These are phyloP conservation scores for Blastocystis sp. DNA, from an alignment of 352 stramenopile species.

Conservation along the genomic window DNA sequence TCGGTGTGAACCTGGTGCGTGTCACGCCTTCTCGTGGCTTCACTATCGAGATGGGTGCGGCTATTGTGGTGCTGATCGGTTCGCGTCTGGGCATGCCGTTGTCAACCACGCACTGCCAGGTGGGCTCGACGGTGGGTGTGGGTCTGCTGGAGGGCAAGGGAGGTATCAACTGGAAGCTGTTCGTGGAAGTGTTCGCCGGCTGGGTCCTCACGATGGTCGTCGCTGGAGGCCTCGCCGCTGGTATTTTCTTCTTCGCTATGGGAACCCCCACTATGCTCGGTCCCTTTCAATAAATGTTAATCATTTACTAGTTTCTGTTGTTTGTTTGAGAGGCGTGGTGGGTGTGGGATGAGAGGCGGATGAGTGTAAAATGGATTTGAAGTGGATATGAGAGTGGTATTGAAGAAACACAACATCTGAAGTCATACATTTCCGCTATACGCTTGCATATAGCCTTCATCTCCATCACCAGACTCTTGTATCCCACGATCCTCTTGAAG, in stretches of 20 bases:
- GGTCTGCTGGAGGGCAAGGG: slow-evolving; percentile 71
- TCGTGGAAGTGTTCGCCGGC: slow-evolving; percentile 69
- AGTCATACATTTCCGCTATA: slow-evolving; percentile 1
- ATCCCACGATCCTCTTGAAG: not conserved
- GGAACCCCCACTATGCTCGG: slow-evolving; percentile 56
- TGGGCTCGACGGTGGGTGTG: slow-evolving; percentile 75
- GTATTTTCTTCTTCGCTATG: slow-evolving; percentile 70
- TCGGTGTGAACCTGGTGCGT: slow-evolving; percentile 73
- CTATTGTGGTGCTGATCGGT: slow-evolving; percentile 75
- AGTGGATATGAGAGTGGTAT: not conserved
- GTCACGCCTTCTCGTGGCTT: slow-evolving; percentile 77
- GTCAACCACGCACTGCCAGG: slow-evolving; percentile 77
- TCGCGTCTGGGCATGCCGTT: slow-evolving; percentile 74
- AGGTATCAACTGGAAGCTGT: slow-evolving; percentile 71
- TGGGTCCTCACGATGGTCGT: slow-evolving; percentile 72
- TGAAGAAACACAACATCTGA: not conserved
- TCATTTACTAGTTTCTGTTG: slow-evolving; percentile 23
- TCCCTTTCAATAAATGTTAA: slow-evolving; percentile 65
- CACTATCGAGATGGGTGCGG: slow-evolving; percentile 77
- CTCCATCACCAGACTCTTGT: not conserved
- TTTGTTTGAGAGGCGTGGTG: not conserved
- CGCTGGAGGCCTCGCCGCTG: slow-evolving; percentile 63
- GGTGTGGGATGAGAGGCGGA: not conserved
- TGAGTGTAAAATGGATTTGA: not conserved
- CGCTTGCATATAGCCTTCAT: not conserved